Evolutionary conservation across 2,329 filamentous ascomycete species (phyloP), one percentile per base, ranked within the genome.

Genomic region (Trichoderma cornu-damae): DNA sequence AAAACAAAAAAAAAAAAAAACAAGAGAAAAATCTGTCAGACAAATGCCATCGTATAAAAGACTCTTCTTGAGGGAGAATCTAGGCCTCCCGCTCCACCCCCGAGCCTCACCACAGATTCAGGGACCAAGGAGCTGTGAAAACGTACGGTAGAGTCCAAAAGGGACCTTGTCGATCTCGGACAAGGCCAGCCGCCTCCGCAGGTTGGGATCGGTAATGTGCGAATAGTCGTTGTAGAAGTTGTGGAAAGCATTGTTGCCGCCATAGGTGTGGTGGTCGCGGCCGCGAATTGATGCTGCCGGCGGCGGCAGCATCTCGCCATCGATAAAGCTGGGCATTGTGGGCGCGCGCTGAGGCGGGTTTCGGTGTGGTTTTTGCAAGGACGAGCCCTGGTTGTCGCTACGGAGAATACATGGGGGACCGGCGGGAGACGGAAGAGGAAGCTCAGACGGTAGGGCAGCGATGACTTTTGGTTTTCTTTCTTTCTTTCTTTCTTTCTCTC

Each of bases 131-230:
- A 52, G 42, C n/a, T n/a, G n/a, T 16, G 32, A 32, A 14, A 30
- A 72, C 73, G 34, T 67, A 76, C 75, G 88, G 69, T 89, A 88
- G 75, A 87, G 83, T 63, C 87, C 85, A 66, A 91, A 90, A 0
- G 84, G 84, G 3, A 88, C 85, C 74, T 89, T 88, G 75, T 91
- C 88, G 63, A 91, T 89, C 66, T 92, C 86, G 8, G 87, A 87
- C 57, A 93, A 80, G 22, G 89, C 89, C 58, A 89, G 80, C 57
- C 88, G 82, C 62, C 89, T 80, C 55, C 88, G 82, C 65, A 92
- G 80, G 65, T 90, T 89, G n/a, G 88, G 87, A 67, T 93, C 87
- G 61, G 80, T 68, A 32, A 87, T 81, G 62, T 84, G 81, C 6
- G 78, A 81, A 63, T 73, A 88, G 69, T 87, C 84, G 67, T 87